phyloP scores from a whole-genome alignment of 495 filamentous ascomycete genomes.

The Penicillium canescens region DNA sequence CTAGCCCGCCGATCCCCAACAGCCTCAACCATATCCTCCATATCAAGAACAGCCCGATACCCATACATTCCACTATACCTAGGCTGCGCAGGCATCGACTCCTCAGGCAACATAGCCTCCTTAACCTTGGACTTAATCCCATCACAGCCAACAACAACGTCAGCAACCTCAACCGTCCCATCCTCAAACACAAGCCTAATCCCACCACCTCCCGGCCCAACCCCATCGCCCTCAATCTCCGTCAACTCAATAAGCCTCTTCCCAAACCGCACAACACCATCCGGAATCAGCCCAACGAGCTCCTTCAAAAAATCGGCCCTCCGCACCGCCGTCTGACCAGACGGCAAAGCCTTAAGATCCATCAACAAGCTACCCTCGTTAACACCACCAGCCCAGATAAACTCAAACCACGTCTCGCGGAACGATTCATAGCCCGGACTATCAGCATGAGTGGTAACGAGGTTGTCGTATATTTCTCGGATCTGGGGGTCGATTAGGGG shows the following conservation, averaged over 20 bases:
- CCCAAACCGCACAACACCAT: constrained; percentile 34
- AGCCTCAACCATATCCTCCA: constrained; percentile 52
- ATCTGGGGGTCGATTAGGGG: constrained; percentile 45
- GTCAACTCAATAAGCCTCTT: constrained; percentile 22
- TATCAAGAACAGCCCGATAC: constrained; percentile 62
- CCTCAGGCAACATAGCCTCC: constrained; percentile 43
- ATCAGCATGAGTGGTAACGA: constrained; percentile 31
- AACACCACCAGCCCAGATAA: constrained; percentile 24
- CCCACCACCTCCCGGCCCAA: background rate
- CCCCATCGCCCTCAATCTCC: constrained; percentile 11
- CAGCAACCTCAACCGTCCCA: constrained; percentile 28
- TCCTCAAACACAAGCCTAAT: constrained; percentile 31
- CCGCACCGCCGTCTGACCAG: constrained; percentile 40
- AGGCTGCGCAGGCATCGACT: constrained; percentile 33
- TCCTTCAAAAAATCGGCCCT: constrained; percentile 62
- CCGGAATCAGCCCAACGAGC: constrained; percentile 55
- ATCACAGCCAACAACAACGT: constrained; percentile 59
- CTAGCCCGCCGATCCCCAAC: constrained; percentile 52
- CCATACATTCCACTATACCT: constrained; percentile 54
- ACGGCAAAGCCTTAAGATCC: constrained; percentile 33
- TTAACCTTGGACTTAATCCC: constrained; percentile 55
- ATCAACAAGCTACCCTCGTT: constrained; percentile 27
- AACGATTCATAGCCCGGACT: constrained; percentile 27
- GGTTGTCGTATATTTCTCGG: constrained; percentile 31
- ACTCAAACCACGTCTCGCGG: constrained; percentile 28